Evolutionary conservation across 2,329 filamentous ascomycete genomes (phyloP).

Genomic region (Epicoccum sorghinum): DNA sequence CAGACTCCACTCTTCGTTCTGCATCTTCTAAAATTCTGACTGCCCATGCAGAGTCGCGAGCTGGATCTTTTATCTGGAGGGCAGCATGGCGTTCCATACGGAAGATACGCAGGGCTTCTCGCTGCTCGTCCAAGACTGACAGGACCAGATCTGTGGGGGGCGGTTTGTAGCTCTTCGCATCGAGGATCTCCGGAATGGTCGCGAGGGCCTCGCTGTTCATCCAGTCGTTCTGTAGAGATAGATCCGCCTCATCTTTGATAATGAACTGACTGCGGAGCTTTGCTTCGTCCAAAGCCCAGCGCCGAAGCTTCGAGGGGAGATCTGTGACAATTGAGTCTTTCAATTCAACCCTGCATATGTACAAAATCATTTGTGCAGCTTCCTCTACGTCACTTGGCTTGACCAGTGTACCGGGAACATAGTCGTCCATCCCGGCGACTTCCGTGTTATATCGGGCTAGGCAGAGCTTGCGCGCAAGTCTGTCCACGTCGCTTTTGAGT

Average conservation of each 20-base stretch:
- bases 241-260: background rate
- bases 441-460: conserved; percentile 8
- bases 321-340: conserved; percentile 1
- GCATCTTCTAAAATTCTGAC: conserved; percentile 19
- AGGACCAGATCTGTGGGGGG: background rate
- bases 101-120: conserved; percentile 17
- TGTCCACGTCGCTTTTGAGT: background rate
- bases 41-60: conserved; percentile 22
- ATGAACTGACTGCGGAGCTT: background rate
- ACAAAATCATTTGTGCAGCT: background rate
- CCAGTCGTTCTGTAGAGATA: conserved; percentile 10
- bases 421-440: background rate
- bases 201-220: conserved; percentile 6
- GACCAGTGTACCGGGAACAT: conserved; percentile 1
- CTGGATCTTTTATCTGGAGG: background rate
- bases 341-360: background rate
- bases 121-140: conserved; percentile 23
- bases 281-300: background rate
- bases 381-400: conserved; percentile 1
- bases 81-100: conserved; percentile 12
- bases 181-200: background rate
- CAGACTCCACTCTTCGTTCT: conserved; percentile 1
- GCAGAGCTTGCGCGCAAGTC: conserved; percentile 12
- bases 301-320: background rate
- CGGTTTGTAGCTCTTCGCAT: background rate